Evolutionary conservation across 257 asterid species (phyloP).

Genomic region (Knoxia roxburghii): DNA sequence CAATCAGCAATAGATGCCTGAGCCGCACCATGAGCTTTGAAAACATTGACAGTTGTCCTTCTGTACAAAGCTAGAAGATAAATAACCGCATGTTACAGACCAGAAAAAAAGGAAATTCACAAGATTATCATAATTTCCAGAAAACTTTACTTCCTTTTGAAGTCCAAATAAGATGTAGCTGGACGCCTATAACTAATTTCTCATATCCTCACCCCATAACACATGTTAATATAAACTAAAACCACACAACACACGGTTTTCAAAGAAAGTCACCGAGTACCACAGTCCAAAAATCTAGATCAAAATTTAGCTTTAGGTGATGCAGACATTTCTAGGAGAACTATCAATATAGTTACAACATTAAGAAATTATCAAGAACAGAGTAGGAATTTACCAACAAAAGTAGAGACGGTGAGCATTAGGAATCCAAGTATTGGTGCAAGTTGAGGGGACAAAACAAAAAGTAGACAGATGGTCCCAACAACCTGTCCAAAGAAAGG

Average conservation of each 20-base stretch:
- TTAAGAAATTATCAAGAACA: background rate
- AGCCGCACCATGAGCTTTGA: conserved; percentile 88
- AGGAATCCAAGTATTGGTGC: conserved; percentile 89
- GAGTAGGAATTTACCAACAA: conserved; percentile 57
- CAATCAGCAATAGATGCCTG: conserved; percentile 91
- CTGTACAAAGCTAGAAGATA: conserved; percentile 67
- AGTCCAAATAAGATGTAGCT: background rate
- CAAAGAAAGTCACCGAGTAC: too few relatives aligned
- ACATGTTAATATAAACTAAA: too few relatives aligned
- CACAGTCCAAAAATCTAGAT: too few relatives aligned
- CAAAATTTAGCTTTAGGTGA: too few relatives aligned
- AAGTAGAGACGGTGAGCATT: conserved; percentile 75
- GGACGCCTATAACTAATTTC: background rate
- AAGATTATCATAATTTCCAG: background rate
- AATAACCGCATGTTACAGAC: conserved; percentile 16
- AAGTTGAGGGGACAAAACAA: conserved; percentile 71
- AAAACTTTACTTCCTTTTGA: background rate
- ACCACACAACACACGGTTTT: too few relatives aligned
- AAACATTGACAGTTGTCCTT: conserved; percentile 83
- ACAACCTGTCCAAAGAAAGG: conserved; percentile 52
- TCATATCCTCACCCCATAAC: background rate
- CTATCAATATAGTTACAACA: background rate
- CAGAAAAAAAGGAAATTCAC: background rate
- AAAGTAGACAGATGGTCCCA: conserved; percentile 84
- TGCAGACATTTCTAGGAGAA: background rate